A percentile compares a stretch with the other conserved stretches of the same genome.
Evolutionary conservation across 2,329 filamentous ascomycete species (phyloP).

Genomic region (Nigrospora oryzae): DNA sequence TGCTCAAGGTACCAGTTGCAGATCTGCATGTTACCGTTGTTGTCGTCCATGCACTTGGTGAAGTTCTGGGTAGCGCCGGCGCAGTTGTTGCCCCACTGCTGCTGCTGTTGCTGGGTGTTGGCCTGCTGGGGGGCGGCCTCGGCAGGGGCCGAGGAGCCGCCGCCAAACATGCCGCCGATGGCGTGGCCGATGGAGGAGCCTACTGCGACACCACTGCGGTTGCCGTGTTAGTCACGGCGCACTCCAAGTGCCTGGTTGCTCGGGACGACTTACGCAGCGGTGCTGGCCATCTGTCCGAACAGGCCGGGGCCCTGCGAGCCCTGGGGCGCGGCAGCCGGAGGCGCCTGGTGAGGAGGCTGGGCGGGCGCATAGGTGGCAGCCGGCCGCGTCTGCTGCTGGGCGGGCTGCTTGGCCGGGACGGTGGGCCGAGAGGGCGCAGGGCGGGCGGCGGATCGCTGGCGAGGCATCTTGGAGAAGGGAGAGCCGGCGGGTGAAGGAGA

Average conservation of each 20-base stretch:
- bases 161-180: slow-evolving; percentile 80
- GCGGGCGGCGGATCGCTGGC: slow-evolving; percentile 61
- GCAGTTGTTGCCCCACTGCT: slow-evolving; percentile 60
- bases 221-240: not conserved
- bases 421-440: slow-evolving; percentile 53
- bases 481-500: too few relatives aligned
- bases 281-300: slow-evolving; percentile 95
- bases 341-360: slow-evolving; percentile 38
- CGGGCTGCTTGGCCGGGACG: slow-evolving; percentile 47
- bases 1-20: slow-evolving; percentile 98
- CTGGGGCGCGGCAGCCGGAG: slow-evolving; percentile 35
- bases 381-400: slow-evolving; percentile 57
- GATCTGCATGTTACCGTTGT: slow-evolving; percentile 87
- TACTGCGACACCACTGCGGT: slow-evolving; percentile 80
- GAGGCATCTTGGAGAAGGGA: slow-evolving; percentile 57
- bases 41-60: slow-evolving; percentile 93
- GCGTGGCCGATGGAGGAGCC: slow-evolving; percentile 94
- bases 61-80: slow-evolving; percentile 74
- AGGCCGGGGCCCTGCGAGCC: slow-evolving; percentile 69
- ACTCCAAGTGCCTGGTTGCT: not conserved
- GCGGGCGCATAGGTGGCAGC: slow-evolving; percentile 56
- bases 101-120: slow-evolving; percentile 38
- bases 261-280: slow-evolving; percentile 72
- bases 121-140: slow-evolving; percentile 38
- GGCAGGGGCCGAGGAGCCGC: slow-evolving; percentile 54